Evolutionary conservation across 139 green algal species (phyloP).

Genomic region (Closterium sp.): DNA sequence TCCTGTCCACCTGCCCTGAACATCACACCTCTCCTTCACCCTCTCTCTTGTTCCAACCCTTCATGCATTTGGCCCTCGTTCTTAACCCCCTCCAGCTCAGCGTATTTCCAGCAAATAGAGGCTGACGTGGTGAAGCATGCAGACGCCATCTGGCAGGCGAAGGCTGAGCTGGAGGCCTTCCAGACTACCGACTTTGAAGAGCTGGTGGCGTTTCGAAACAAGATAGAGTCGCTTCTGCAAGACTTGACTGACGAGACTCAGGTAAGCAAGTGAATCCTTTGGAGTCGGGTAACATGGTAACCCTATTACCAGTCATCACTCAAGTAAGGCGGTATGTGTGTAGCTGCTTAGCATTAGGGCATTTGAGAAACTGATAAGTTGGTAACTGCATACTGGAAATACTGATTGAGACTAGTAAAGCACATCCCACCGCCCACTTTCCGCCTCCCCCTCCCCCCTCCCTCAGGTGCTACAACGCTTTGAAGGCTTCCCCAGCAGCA

Average conservation of each 20-base stretch:
- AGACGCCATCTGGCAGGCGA: conserved; percentile 9
- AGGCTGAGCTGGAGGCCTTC: conserved; percentile 8
- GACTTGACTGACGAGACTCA: conserved; percentile 13
- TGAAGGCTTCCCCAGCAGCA: conserved; percentile 32
- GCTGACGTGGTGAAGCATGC: conserved; percentile 19
- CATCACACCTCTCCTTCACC: too few relatives aligned
- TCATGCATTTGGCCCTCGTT: not conserved
- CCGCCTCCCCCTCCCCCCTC: too few relatives aligned
- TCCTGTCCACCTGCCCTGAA: too few relatives aligned
- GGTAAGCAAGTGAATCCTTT: too few relatives aligned
- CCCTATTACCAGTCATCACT: too few relatives aligned
- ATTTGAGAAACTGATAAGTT: too few relatives aligned
- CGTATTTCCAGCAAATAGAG: conserved; percentile 28
- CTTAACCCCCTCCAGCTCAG: not conserved
- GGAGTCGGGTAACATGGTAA: too few relatives aligned
- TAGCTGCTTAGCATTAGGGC: too few relatives aligned
- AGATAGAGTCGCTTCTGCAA: not conserved
- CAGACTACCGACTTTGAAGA: conserved; percentile 7
- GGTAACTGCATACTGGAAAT: too few relatives aligned
- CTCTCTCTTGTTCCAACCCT: not conserved
- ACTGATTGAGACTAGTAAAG: too few relatives aligned
- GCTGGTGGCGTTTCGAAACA: conserved; percentile 2
- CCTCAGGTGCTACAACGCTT: conserved; percentile 9
- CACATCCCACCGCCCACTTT: not conserved
- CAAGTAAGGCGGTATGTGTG: too few relatives aligned